phyloP scores from a whole-genome alignment of 2,329 filamentous ascomycete genomes.

The Exophiala phaeomuriformis region DNA sequence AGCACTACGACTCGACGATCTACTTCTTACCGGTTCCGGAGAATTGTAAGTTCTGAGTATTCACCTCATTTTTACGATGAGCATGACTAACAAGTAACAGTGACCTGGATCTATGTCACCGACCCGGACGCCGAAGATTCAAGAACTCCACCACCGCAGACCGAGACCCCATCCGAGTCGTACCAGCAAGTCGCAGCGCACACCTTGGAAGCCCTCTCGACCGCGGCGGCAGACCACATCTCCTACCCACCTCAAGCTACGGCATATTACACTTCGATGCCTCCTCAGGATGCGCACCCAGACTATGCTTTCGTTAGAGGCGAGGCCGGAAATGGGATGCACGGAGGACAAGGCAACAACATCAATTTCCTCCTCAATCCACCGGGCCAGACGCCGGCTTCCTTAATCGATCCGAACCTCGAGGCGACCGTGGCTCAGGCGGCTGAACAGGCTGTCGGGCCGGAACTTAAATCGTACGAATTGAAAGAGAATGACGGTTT shows the following conservation, averaged over 20 bases:
- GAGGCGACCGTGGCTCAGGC: slow-evolving; percentile 13
- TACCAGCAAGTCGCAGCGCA: slow-evolving; percentile 21
- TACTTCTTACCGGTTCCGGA: slow-evolving; percentile 21
- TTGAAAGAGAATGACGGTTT: background rate
- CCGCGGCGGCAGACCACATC: slow-evolving; percentile 16
- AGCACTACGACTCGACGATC: slow-evolving; percentile 15
- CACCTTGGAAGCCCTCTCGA: slow-evolving; percentile 18
- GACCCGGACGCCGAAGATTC: slow-evolving; percentile 19
- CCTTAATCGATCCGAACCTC: slow-evolving; percentile 23
- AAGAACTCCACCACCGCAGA: slow-evolving; percentile 10
- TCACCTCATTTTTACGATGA: background rate
- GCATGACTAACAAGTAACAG: slow-evolving; percentile 6
- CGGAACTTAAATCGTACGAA: background rate
- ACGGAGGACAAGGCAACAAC: slow-evolving; percentile 1
- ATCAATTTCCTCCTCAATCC: slow-evolving; percentile 11
- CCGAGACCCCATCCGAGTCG: slow-evolving; percentile 7
- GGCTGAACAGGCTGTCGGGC: slow-evolving; percentile 1
- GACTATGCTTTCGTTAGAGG: slow-evolving; percentile 20
- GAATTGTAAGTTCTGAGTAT: slow-evolving; percentile 6
- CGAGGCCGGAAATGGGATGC: slow-evolving; percentile 2
- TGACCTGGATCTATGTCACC: slow-evolving; percentile 19
- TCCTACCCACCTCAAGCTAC: slow-evolving; percentile 16
- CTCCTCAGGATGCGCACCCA: slow-evolving; percentile 10
- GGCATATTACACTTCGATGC: slow-evolving; percentile 19
- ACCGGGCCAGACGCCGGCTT: slow-evolving; percentile 12